Evolutionary conservation across 768 basidiomycete genomes (phyloP).

Genomic region (Cyathus striatus): DNA sequence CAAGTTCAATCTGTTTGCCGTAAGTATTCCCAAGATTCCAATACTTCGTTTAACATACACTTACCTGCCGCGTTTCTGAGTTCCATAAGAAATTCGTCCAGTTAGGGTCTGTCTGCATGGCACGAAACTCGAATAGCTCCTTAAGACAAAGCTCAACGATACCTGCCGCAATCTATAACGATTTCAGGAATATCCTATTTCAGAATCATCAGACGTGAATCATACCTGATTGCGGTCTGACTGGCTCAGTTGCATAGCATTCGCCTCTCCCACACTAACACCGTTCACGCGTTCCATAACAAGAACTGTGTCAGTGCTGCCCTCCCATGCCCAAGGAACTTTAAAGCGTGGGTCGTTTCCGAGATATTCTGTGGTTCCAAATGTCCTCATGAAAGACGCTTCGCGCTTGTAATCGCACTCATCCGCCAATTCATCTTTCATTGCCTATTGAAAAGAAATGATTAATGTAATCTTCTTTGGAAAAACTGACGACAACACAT

Average conservation of each 20-base stretch:
- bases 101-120: conserved; percentile 99
- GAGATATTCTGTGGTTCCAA: conserved; percentile 44
- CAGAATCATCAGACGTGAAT: background rate
- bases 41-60: too few species aligned
- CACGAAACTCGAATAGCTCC: conserved; percentile 85
- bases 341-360: conserved; percentile 66
- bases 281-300: conserved; percentile 88
- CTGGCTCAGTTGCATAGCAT: conserved; percentile 51
- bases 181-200: background rate
- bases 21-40: background rate
- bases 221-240: conserved; percentile 53
- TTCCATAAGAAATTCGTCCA: conserved; percentile 98
- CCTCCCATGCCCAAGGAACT: conserved; percentile 83
- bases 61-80: conserved; percentile 51
- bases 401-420: conserved; percentile 91
- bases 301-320: conserved; percentile 76
- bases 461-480: background rate
- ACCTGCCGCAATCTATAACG: conserved; percentile 69
- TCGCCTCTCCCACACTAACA: conserved; percentile 68
- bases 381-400: conserved; percentile 62
- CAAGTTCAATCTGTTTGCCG: conserved; percentile 61
- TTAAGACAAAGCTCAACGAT: conserved; percentile 83
- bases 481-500: conserved; percentile 11
- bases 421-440: conserved; percentile 85
- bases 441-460: conserved; percentile 52